These are phyloP conservation scores for Insectozyma bohioensis DNA, from an alignment of 1,139 yeast species.

Conservation along the genomic window DNA sequence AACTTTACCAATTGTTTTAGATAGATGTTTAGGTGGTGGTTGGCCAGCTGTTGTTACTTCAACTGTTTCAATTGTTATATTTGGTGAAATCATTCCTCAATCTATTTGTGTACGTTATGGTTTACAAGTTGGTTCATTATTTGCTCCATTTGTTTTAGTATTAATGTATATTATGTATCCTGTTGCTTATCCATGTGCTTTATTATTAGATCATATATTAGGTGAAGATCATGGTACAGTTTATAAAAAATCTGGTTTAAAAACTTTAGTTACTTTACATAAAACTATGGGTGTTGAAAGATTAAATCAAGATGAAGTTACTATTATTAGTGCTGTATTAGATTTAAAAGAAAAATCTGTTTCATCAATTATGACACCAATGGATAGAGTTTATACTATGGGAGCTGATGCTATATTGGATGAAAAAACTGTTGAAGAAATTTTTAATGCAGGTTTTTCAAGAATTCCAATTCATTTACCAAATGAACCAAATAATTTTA, in stretches of 20 bases:
- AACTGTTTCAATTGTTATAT: constrained; percentile 87
- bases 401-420: constrained; percentile 81
- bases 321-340: constrained; percentile 89
- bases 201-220: constrained; percentile 72
- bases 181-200: constrained; percentile 86
- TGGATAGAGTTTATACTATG: constrained; percentile 86
- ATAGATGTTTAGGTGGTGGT: constrained; percentile 92
- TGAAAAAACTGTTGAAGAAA: constrained; percentile 82
- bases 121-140: constrained; percentile 83
- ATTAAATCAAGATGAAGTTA: constrained; percentile 91
- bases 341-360: constrained; percentile 93
- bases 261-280: constrained; percentile 89
- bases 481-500: constrained; percentile 83
- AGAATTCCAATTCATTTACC: constrained; percentile 96
- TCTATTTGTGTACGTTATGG: constrained; percentile 92
- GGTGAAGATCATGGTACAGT: constrained; percentile 98
- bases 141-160: constrained; percentile 81
- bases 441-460: constrained; percentile 91
- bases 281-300: constrained; percentile 95
- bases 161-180: constrained; percentile 93
- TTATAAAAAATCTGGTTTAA: constrained; percentile 88
- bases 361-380: constrained; percentile 88
- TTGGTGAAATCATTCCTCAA: constrained; percentile 97
- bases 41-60: constrained; percentile 96
- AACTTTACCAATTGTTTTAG: constrained; percentile 90